Evolutionary conservation across 495 filamentous ascomycete genomes (phyloP).

Genomic region (Evansstolkia leycettana): DNA sequence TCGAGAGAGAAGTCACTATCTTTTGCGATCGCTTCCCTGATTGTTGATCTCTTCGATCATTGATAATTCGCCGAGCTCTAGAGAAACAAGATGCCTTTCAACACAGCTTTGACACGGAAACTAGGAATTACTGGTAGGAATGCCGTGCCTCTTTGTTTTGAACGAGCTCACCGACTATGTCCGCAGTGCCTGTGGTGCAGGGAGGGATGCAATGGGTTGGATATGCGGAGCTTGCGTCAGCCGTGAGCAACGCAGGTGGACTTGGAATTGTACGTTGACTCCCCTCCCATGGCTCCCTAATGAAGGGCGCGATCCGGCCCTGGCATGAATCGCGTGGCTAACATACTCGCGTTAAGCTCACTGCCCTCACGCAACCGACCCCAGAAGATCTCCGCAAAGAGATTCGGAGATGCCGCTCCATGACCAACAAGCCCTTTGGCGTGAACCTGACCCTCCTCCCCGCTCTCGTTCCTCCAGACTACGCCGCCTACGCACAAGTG

Average conservation of each 20-base stretch:
- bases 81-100: conserved; percentile 70
- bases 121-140: conserved; percentile 76
- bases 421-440: conserved; percentile 85
- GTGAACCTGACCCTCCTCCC: conserved; percentile 96
- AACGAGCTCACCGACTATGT: conserved; percentile 9
- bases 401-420: conserved; percentile 70
- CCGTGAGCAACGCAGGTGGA: conserved; percentile 91
- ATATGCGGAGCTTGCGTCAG: conserved; percentile 84
- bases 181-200: conserved; percentile 84
- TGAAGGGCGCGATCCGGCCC: neutral
- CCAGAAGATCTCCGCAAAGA: conserved; percentile 90
- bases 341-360: conserved; percentile 34
- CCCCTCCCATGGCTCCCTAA: neutral
- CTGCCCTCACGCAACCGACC: conserved; percentile 86
- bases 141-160: neutral
- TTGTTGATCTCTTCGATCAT: too few relatives aligned
- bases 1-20: too few relatives aligned
- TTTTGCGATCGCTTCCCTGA: too few relatives aligned
- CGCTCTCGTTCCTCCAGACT: conserved; percentile 79
- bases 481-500: conserved; percentile 80
- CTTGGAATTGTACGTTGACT: conserved; percentile 56
- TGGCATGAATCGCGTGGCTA: neutral
- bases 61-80: too few relatives aligned
- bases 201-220: conserved; percentile 93
- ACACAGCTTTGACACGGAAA: conserved; percentile 76